A percentile compares a stretch with the other conserved stretches of the same genome.
Conservation (phyloP, 2,329 filamentous ascomycete species). For the Trichophyton simii region DNA sequence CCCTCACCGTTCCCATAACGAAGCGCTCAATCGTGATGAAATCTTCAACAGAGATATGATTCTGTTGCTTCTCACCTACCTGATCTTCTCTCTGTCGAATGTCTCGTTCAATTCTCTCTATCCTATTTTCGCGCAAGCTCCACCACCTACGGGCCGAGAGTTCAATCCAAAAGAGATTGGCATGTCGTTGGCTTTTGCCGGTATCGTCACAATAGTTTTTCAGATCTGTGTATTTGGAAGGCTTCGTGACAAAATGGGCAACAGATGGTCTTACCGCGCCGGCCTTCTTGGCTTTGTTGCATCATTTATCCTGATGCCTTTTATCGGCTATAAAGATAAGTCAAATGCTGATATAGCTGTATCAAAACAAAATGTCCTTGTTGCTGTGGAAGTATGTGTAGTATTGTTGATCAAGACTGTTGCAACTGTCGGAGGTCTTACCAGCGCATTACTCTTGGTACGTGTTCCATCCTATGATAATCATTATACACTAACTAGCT, state of each 20-base stretch:
- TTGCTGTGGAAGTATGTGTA: conserved; percentile 69
- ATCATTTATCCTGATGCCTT: conserved; percentile 79
- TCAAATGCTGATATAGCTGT: conserved; percentile 42
- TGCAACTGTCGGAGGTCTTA: conserved; percentile 76
- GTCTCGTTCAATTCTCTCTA: conserved; percentile 93
- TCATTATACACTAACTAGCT: background rate
- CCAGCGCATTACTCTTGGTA: conserved; percentile 77
- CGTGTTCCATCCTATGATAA: conserved; percentile 21
- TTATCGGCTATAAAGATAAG: conserved; percentile 63
- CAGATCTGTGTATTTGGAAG: conserved; percentile 75
- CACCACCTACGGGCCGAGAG: conserved; percentile 61
- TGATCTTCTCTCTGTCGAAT: conserved; percentile 88
- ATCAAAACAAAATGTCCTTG: conserved; percentile 51
- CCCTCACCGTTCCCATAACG: conserved; percentile 29
- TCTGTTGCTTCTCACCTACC: conserved; percentile 68
- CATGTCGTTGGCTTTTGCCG: conserved; percentile 70
- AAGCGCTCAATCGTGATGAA: conserved; percentile 42
- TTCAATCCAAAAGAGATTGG: conserved; percentile 72
- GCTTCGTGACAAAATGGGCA: conserved; percentile 67
- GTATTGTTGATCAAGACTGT: conserved; percentile 82
- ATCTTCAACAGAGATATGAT: conserved; percentile 71
- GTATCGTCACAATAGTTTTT: conserved; percentile 74
- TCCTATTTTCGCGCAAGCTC: conserved; percentile 74
- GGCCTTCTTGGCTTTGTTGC: conserved; percentile 68
- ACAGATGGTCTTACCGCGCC: conserved; percentile 68